A percentile compares a stretch with the other conserved stretches of the same genome.
Evolutionary conservation across 208 protist genomes (phyloP).

Genomic region (Leishmania mexicana): DNA sequence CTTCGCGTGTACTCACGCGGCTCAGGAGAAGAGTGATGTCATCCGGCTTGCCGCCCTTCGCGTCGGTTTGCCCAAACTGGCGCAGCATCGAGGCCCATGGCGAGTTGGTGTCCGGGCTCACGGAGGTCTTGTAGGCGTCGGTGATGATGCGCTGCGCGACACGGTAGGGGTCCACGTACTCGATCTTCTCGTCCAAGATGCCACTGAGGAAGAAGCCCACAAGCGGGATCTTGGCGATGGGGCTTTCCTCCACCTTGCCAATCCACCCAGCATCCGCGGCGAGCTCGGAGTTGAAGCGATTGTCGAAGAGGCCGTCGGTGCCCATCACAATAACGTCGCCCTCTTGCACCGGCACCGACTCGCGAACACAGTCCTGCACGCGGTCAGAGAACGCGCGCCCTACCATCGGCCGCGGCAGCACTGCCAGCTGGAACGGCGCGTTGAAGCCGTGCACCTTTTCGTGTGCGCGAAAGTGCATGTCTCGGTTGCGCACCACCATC

Average conservation of each 20-base stretch:
- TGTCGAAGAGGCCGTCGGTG: slow-evolving; percentile 95
- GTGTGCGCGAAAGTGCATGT: slow-evolving; percentile 77
- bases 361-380: slow-evolving; percentile 71
- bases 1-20: slow-evolving; percentile 83
- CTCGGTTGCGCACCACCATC: slow-evolving; percentile 82
- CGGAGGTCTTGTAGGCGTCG: slow-evolving; percentile 78
- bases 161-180: slow-evolving; percentile 88
- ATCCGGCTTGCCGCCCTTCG: slow-evolving; percentile 89
- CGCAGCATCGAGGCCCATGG: slow-evolving; percentile 88
- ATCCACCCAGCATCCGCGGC: slow-evolving; percentile 84
- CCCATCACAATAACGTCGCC: slow-evolving; percentile 93
- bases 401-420: slow-evolving; percentile 69
- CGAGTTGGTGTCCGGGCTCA: slow-evolving; percentile 67
- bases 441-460: slow-evolving; percentile 94
- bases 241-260: slow-evolving; percentile 65
- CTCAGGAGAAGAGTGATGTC: slow-evolving; percentile 91
- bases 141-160: slow-evolving; percentile 88
- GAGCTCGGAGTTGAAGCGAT: slow-evolving; percentile 88
- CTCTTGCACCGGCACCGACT: slow-evolving; percentile 77
- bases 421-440: slow-evolving; percentile 91
- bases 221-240: slow-evolving; percentile 70
- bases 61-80: slow-evolving; percentile 66
- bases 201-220: slow-evolving; percentile 81
- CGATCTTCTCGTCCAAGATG: slow-evolving; percentile 64
- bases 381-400: slow-evolving; percentile 76